These are phyloP conservation scores for Amanita phalloides DNA, from an alignment of 768 basidiomycete genomes.

Conservation along the genomic window DNA sequence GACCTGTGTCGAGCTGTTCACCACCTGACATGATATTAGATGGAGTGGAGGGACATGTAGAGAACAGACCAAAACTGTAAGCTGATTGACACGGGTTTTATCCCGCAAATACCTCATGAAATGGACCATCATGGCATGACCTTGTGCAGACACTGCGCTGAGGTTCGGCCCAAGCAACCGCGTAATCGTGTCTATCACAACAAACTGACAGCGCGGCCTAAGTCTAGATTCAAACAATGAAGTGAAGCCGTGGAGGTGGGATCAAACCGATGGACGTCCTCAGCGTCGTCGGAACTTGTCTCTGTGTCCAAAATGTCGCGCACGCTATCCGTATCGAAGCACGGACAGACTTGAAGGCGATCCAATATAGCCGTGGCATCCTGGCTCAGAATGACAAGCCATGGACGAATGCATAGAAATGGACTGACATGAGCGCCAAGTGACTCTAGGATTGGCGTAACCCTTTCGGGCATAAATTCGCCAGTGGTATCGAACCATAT, in stretches of 20 bases:
- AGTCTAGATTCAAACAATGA: slow-evolving; percentile 25
- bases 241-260: not conserved
- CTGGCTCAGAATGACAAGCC: slow-evolving; percentile 11
- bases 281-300: not conserved
- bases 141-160: slow-evolving; percentile 58
- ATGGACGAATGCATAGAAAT: not conserved
- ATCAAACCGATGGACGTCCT: not conserved
- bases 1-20: slow-evolving; percentile 42
- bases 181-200: slow-evolving; percentile 61
- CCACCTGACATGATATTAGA: slow-evolving; percentile 29
- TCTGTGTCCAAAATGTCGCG: slow-evolving; percentile 28
- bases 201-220: slow-evolving; percentile 13
- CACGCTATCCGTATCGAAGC: slow-evolving; percentile 47
- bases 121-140: slow-evolving; percentile 63
- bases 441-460: slow-evolving; percentile 24
- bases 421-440: slow-evolving; percentile 13
- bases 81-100: slow-evolving; percentile 30
- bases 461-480: slow-evolving; percentile 46
- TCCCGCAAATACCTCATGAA: slow-evolving; percentile 57
- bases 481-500: slow-evolving; percentile 71
- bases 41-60: slow-evolving; percentile 8
- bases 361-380: slow-evolving; percentile 28
- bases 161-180: slow-evolving; percentile 52
- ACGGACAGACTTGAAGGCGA: slow-evolving; percentile 45
- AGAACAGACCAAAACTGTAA: slow-evolving; percentile 39